Conservation (phyloP, 2,329 filamentous ascomycete genomes). For the Epichloe elymi region DNA sequence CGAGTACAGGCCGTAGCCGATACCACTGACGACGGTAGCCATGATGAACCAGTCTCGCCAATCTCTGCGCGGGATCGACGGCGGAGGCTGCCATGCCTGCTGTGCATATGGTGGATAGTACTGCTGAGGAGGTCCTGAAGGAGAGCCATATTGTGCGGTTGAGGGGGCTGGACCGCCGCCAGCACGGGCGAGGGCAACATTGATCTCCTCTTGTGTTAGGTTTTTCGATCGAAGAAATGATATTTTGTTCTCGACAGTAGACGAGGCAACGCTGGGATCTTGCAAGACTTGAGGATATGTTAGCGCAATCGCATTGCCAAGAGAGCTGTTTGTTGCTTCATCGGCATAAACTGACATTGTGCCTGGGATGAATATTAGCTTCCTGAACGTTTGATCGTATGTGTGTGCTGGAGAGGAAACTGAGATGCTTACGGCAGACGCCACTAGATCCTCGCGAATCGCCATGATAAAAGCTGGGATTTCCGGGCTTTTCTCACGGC, state of each 20-base stretch:
- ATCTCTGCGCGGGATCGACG: constrained; percentile 62
- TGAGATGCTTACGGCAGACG: constrained; percentile 52
- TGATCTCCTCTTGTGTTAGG: constrained; percentile 89
- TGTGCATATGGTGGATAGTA: constrained; percentile 37
- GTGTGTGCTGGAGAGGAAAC: background rate
- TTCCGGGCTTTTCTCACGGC: constrained; percentile 9
- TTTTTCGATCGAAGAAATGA: constrained; percentile 95
- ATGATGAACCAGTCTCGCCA: constrained; percentile 99
- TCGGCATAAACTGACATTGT: constrained; percentile 26
- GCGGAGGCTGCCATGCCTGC: constrained; percentile 45
- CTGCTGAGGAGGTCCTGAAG: constrained; percentile 28
- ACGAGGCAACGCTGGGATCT: constrained; percentile 80
- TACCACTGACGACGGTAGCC: constrained; percentile 85
- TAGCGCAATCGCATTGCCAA: background rate
- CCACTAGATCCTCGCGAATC: constrained; percentile 86
- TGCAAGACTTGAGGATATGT: constrained; percentile 56
- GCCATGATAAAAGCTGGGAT: constrained; percentile 39
- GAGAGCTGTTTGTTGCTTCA: background rate
- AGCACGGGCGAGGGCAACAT: constrained; percentile 64
- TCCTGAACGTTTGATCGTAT: background rate
- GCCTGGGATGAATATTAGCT: constrained; percentile 16
- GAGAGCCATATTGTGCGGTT: constrained; percentile 29
- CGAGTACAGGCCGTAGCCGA: constrained; percentile 78
- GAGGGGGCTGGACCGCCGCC: constrained; percentile 41
- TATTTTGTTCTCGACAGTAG: constrained; percentile 83